Base-by-base conservation (phyloP, 345 rosid genomes). In the Gossypium herbaceum region DNA sequence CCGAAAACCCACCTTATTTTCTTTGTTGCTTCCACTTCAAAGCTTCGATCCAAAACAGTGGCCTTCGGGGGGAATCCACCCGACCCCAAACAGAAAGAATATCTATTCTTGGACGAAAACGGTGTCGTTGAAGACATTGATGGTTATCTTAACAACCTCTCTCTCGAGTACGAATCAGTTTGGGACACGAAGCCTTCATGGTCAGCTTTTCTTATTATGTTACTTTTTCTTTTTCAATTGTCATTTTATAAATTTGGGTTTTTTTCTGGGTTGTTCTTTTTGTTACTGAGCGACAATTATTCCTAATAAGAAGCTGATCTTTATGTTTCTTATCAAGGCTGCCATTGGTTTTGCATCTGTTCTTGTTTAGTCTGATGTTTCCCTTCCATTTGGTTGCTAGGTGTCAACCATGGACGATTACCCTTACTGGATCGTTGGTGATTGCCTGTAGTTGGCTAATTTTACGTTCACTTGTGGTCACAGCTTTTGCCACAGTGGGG, bases 131-230 rank as follows among this genome's bases (percentile, higher is more conserved):
- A 90, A 41, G 95, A 94, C 76, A 88, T 94, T 97, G 97, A 94
- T 83, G 94, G 94, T 66, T 91, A 88, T 84, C 87, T 92, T 72
- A 92, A 91, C 76, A 17, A 88, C 71, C 92, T 94, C 15, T 92
- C 98, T 50, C 97, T 93, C 22, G 98, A 92, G 72, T 94, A 94
- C 80, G 98, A 94, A 73, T 90, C 97, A 27, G 97, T 94, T n/a
- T 92, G 99, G 99, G 99, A 94, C 85, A 94, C 98, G 29, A 91
- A 91, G 77, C 97, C 99, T 8, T 89, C 91, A 60, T 94, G 99
- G 97, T 94, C 75, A 60, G 79, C 56, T 61, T 25, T 11, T 12
- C 22, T 50, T 52, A 56, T 47, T 34, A 34, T 34, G 7, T 34
- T 34, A 1, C 41, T 5, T 73, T 51, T 10, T 2, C 10, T 10